Conservation (phyloP, 164 flowering plant genomes). For the Cinnamomum chago region DNA sequence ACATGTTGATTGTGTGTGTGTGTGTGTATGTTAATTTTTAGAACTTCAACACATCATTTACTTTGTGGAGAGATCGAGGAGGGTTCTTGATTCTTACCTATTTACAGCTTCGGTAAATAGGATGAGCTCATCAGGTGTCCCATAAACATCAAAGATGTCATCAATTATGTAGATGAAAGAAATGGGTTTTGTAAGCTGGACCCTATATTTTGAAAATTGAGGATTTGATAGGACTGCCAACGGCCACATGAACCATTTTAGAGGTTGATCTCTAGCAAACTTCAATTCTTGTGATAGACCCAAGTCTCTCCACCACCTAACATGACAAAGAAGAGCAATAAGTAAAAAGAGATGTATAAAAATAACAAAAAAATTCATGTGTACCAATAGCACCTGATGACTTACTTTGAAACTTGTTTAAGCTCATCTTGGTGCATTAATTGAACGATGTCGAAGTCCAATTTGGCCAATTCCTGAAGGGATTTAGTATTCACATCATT, state of each 20-base stretch:
- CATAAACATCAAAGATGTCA: slow-evolving; percentile 60
- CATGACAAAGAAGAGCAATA: background rate
- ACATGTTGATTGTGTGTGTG: background rate
- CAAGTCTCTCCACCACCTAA: slow-evolving; percentile 60
- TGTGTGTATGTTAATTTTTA: background rate
- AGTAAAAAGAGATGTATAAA: background rate
- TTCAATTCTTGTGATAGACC: slow-evolving; percentile 37
- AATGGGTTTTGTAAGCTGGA: slow-evolving; percentile 45
- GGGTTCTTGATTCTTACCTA: slow-evolving; percentile 23
- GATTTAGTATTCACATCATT: slow-evolving; percentile 4
- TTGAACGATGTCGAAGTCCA: slow-evolving; percentile 32
- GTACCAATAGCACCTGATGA: background rate
- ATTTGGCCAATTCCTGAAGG: slow-evolving; percentile 29
- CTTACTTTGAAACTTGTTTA: slow-evolving; percentile 37
- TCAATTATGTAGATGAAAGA: slow-evolving; percentile 52
- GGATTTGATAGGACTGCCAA: slow-evolving; percentile 35
- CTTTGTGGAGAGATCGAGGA: too few relatives aligned
- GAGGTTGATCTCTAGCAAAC: slow-evolving; percentile 49
- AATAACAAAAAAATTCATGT: background rate
- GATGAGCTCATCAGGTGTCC: slow-evolving; percentile 42
- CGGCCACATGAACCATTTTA: slow-evolving; percentile 52
- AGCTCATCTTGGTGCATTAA: slow-evolving; percentile 38
- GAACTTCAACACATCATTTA: too few relatives aligned
- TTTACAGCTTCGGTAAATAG: slow-evolving; percentile 50
- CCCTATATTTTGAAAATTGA: slow-evolving; percentile 30